phyloP scores from a whole-genome alignment of 306 rosid species.

The Cucurbita moschata region DNA sequence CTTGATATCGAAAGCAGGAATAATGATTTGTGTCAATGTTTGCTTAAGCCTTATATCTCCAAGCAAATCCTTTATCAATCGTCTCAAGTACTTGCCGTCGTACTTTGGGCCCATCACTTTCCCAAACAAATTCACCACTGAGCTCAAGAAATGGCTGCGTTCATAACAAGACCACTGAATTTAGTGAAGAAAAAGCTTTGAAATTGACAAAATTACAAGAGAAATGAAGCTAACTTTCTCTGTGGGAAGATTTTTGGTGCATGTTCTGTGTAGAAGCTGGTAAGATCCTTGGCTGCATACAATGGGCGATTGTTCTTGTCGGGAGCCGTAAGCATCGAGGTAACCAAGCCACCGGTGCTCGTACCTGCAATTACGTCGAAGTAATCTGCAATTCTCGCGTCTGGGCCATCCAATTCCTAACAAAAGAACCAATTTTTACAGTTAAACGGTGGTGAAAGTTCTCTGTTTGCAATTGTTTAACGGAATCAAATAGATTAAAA shows the following conservation, averaged over 20 bases:
- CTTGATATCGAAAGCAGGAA: neutral
- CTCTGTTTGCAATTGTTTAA: too few species aligned
- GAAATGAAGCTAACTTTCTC: neutral
- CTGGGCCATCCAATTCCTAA: neutral
- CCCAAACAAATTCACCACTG: neutral
- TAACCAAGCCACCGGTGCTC: neutral
- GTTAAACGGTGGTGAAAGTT: too few species aligned
- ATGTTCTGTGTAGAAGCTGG: neutral
- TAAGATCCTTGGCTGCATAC: neutral
- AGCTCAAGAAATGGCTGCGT: neutral
- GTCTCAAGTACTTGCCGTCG: neutral
- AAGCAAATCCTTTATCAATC: neutral
- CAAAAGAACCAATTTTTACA: too few species aligned
- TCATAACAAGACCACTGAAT: neutral
- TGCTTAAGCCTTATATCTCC: neutral
- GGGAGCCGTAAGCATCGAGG: neutral
- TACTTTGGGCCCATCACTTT: neutral
- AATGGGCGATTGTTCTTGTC: neutral
- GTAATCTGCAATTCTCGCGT: neutral
- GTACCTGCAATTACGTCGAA: neutral
- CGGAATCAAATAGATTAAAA: too few species aligned
- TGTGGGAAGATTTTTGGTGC: neutral
- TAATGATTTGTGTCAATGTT: neutral
- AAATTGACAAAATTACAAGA: neutral
- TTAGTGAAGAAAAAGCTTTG: neutral